These are phyloP conservation scores for Paramecium octaurelia DNA, from an alignment of 73 alveolate genomes.

Conservation along the genomic window DNA sequence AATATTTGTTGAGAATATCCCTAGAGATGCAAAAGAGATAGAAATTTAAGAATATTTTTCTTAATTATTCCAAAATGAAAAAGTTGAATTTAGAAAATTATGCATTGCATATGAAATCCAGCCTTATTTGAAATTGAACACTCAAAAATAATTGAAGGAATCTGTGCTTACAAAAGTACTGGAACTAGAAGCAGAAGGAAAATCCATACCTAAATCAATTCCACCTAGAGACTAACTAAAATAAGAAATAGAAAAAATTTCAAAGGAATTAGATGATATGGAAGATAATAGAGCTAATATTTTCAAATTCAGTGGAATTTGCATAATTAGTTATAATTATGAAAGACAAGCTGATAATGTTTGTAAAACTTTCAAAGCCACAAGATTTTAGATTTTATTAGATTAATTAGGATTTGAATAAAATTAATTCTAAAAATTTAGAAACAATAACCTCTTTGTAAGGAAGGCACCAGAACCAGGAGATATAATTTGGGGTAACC, in stretches of 20 bases:
- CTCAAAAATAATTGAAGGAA: background rate
- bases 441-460: background rate
- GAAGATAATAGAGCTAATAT: background rate
- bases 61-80: background rate
- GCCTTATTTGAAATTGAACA: background rate
- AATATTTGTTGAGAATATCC: background rate
- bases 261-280: background rate
- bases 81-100: background rate
- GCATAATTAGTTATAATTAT: background rate
- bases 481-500: slow-evolving; percentile 22
- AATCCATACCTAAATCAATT: background rate
- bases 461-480: slow-evolving; percentile 41
- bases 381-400: background rate
- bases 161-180: background rate
- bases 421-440: background rate
- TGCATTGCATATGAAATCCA: background rate
- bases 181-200: background rate
- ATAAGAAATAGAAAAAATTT: background rate
- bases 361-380: background rate
- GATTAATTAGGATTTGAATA: background rate
- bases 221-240: background rate
- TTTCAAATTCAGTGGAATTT: background rate
- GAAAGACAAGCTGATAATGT: background rate
- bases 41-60: background rate
- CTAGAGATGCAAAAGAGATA: background rate